Percentiles rank a stretch among this genome's conserved stretches.
phyloP scores from a whole-genome alignment of 2,329 filamentous ascomycete genomes.

The Cladobotryum mycophilum region DNA sequence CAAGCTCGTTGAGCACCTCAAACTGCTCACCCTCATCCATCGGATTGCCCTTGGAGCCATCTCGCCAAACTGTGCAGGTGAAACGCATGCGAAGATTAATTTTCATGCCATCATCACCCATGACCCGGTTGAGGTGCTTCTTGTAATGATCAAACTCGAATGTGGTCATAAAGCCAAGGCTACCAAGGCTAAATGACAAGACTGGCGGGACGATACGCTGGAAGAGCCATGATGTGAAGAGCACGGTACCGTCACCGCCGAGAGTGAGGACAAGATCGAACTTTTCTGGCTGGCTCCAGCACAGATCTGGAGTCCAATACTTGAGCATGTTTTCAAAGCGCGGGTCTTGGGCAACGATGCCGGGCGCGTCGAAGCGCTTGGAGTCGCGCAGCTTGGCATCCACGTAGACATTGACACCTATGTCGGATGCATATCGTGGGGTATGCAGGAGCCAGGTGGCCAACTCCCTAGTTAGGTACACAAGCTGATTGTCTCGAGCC shows the following conservation, averaged over 20 bases:
- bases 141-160: conserved; percentile 87
- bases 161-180: conserved; percentile 80
- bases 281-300: conserved; percentile 87
- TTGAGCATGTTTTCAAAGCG: conserved; percentile 78
- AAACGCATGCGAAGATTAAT: conserved; percentile 98
- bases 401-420: conserved; percentile 98
- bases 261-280: conserved; percentile 92
- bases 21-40: conserved; percentile 90
- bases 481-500: conserved; percentile 88
- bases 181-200: conserved; percentile 76
- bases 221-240: conserved; percentile 89
- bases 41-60: conserved; percentile 40
- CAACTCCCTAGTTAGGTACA: conserved; percentile 81
- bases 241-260: conserved; percentile 78
- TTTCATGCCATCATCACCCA: conserved; percentile 93
- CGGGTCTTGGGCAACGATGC: conserved; percentile 65
- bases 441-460: conserved; percentile 82
- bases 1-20: conserved; percentile 95
- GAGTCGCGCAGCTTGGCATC: conserved; percentile 87
- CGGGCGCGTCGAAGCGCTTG: conserved; percentile 75
- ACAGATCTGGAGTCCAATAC: conserved; percentile 95
- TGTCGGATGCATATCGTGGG: conserved; percentile 78
- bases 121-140: conserved; percentile 76
- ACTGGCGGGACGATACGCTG: conserved; percentile 82
- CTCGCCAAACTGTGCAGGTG: conserved; percentile 91